phyloP scores from a whole-genome alignment of 257 asterid genomes.

The Thymus quinquecostatus region DNA sequence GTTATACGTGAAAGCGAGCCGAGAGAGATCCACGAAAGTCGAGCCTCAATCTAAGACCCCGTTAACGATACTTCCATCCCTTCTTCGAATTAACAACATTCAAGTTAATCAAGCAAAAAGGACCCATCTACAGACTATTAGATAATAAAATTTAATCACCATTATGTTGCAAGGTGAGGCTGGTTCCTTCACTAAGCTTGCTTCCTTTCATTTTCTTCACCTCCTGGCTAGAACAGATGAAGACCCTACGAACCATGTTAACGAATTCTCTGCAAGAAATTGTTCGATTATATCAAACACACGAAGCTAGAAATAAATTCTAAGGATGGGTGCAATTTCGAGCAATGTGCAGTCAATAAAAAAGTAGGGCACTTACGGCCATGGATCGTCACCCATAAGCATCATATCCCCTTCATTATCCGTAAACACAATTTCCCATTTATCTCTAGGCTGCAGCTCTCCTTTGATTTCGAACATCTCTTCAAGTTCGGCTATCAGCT shows the following conservation, averaged over 20 bases:
- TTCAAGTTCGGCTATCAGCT: constrained; percentile 79
- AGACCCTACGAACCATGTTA: constrained; percentile 72
- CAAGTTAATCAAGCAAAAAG: background rate
- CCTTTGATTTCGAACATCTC: constrained; percentile 87
- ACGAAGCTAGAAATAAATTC: no score
- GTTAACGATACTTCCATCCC: background rate
- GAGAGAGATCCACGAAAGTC: constrained; percentile 25
- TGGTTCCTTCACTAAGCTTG: constrained; percentile 49
- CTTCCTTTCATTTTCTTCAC: constrained; percentile 71
- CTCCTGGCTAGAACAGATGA: constrained; percentile 72
- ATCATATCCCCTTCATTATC: constrained; percentile 96
- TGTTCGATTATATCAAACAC: background rate
- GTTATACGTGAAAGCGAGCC: constrained; percentile 28
- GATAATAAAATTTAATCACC: constrained; percentile 28
- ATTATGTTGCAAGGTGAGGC: constrained; percentile 36
- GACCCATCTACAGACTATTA: background rate
- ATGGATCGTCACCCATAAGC: constrained; percentile 96
- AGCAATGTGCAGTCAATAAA: background rate
- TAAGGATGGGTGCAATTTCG: background rate
- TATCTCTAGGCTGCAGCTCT: constrained; percentile 62
- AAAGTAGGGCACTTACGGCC: constrained; percentile 69
- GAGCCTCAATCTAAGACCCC: constrained; percentile 29
- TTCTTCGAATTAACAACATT: background rate
- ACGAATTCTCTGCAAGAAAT: constrained; percentile 67
- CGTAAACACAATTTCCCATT: constrained; percentile 85